These are phyloP conservation scores for Boletus mariae DNA, from an alignment of 1,284 basidiomycete species.

Conservation along the genomic window DNA sequence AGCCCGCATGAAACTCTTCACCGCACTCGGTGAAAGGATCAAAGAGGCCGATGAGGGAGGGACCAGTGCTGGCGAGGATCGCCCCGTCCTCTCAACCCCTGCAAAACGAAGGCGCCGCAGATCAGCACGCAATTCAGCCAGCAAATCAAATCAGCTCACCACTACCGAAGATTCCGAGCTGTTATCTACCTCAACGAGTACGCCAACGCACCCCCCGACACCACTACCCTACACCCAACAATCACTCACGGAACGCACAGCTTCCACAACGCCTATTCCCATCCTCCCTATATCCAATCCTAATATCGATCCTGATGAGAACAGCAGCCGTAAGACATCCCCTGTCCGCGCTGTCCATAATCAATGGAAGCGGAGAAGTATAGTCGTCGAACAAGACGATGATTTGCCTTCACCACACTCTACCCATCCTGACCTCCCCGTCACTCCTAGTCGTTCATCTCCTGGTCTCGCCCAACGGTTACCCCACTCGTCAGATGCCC, in stretches of 20 bases:
- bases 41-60: slow-evolving; percentile 61
- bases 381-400: slow-evolving; percentile 67
- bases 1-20: slow-evolving; percentile 63
- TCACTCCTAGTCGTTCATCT: slow-evolving; percentile 31
- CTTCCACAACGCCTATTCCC: slow-evolving; percentile 31
- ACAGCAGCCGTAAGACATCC: slow-evolving; percentile 31
- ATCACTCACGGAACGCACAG: slow-evolving; percentile 26
- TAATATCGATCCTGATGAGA: slow-evolving; percentile 30
- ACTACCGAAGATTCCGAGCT: slow-evolving; percentile 64
- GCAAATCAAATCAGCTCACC: slow-evolving; percentile 40
- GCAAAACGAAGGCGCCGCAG: slow-evolving; percentile 55
- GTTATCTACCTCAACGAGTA: slow-evolving; percentile 55
- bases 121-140: slow-evolving; percentile 54
- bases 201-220: slow-evolving; percentile 55
- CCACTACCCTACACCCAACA: slow-evolving; percentile 40
- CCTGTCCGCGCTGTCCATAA: slow-evolving; percentile 32
- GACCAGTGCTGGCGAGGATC: slow-evolving; percentile 62
- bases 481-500: slow-evolving; percentile 50
- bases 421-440: slow-evolving; percentile 33
- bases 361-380: slow-evolving; percentile 54
- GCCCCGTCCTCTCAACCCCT: slow-evolving; percentile 39
- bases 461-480: slow-evolving; percentile 35
- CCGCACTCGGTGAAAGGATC: slow-evolving; percentile 57
- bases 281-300: slow-evolving; percentile 27
- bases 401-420: slow-evolving; percentile 34